Evolutionary conservation across 1,139 yeast species (phyloP), one percentile per base, ranked within the genome.

Genomic region (Wickerhamiella pararugosa): DNA sequence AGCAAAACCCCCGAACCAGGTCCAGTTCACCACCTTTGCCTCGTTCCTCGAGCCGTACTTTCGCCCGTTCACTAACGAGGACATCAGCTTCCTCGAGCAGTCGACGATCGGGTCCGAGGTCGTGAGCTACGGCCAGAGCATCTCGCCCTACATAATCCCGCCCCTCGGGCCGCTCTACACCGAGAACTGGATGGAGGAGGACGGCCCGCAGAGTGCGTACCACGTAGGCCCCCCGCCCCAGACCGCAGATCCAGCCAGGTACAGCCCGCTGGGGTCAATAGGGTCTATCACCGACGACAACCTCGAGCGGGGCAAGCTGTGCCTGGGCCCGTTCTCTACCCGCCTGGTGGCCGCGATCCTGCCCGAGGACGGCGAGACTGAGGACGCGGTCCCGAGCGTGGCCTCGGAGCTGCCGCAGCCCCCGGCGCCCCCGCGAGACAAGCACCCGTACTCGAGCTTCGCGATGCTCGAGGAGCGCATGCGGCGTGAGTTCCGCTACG

Each of bases 321-420:
- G 94, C 0, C 81, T 94, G 58, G 99, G 99, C 0, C 98, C 99
- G 0, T 66, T 90, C 35, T 81, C 94, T 0, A 77, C 90, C 29
- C 71, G 99, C 46, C 66, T 92, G 39, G 60, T 92, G 41, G 75
- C 94, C 5, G 97, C 97, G 0, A 68, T 90, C 5, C 36, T 52
- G 41, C 49, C 53, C n/a, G 55, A 51, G 15, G 73, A 53, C 2
- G 60, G 53, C 7, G 47, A 43, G 26, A 46, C 41, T 21, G 44
- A 60, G 6, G 56, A 52, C n/a, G 47, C 47, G 28, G 36, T 38
- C 5, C 43, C 43, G 9, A 43, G 43, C 10, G 36, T 41, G 26
- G 40, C 42, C n/a, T 31, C 37, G 8, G 38, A 41, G 29, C 11
- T 40, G 10, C 41, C 40, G 9, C 7, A 45, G 44, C 9, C 29